These are phyloP conservation scores for Russula lepida DNA, from an alignment of 768 basidiomycete species.

Conservation along the genomic window DNA sequence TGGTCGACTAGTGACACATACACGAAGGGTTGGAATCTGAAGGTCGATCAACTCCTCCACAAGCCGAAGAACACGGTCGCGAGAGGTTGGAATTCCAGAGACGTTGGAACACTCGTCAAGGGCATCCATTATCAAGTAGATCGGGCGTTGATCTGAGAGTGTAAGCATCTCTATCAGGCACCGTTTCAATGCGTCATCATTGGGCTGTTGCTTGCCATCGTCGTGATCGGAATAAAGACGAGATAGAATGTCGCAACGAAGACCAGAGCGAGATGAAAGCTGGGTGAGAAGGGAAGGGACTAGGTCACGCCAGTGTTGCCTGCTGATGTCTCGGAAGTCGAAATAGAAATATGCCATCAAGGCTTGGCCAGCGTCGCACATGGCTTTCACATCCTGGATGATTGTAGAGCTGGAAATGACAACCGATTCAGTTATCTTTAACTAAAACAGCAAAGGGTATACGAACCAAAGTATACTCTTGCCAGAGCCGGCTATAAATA, in stretches of 20 bases:
- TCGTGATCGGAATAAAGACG: not conserved
- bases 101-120: not conserved
- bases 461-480: constrained; percentile 10
- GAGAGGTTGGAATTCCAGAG: not conserved
- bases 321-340: not conserved
- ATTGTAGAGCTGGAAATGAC: not conserved
- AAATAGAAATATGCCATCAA: not conserved
- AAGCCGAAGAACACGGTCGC: not conserved
- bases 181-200: not conserved
- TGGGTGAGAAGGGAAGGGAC: constrained; percentile 3
- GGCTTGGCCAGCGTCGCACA: not conserved
- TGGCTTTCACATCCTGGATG: not conserved
- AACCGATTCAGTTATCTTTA: not conserved
- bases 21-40: not conserved
- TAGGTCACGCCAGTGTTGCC: not conserved
- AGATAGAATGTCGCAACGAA: not conserved
- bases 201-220: not conserved
- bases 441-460: not conserved
- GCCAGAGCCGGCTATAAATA: not conserved
- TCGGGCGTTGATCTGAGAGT: not conserved
- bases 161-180: not conserved
- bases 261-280: not conserved
- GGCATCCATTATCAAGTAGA: not conserved
- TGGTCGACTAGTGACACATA: not conserved
- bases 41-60: not conserved